Evolutionary conservation across 2,329 filamentous ascomycete genomes (phyloP).

Genomic region (Fusarium solani-melongenae): DNA sequence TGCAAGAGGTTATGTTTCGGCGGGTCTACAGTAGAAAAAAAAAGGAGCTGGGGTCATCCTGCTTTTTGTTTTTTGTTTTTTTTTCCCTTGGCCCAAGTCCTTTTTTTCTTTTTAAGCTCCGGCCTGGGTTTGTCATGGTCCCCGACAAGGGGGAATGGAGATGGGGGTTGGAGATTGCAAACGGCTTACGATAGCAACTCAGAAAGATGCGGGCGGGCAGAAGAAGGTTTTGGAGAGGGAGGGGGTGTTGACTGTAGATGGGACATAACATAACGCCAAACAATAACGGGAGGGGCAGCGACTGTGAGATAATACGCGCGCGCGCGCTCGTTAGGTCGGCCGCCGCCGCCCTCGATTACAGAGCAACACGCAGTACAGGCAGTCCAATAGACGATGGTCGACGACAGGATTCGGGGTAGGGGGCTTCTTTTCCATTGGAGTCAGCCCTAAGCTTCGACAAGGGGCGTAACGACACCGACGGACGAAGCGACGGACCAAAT

Average conservation of each 20-base stretch:
- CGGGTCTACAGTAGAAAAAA: neutral
- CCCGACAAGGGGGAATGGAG: constrained; percentile 12
- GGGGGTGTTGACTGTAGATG: neutral
- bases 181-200: constrained; percentile 40
- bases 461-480: neutral
- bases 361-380: neutral
- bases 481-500: constrained; percentile 30
- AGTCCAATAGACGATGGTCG: neutral
- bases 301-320: constrained; percentile 21
- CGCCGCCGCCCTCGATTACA: constrained; percentile 8
- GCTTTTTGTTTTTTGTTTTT: neutral
- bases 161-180: constrained; percentile 22
- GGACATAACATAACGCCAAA: constrained; percentile 13
- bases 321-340: neutral
- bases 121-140: constrained; percentile 28
- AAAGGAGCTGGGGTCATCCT: neutral
- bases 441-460: constrained; percentile 34
- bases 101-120: constrained; percentile 24
- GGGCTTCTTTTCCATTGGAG: neutral
- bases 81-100: neutral
- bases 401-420: constrained; percentile 5
- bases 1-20: neutral
- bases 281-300: constrained; percentile 13
- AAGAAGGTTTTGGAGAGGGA: neutral
- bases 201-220: neutral